These are phyloP conservation scores for Penicillium samsonianum DNA, from an alignment of 495 filamentous ascomycete genomes.

Conservation along the genomic window DNA sequence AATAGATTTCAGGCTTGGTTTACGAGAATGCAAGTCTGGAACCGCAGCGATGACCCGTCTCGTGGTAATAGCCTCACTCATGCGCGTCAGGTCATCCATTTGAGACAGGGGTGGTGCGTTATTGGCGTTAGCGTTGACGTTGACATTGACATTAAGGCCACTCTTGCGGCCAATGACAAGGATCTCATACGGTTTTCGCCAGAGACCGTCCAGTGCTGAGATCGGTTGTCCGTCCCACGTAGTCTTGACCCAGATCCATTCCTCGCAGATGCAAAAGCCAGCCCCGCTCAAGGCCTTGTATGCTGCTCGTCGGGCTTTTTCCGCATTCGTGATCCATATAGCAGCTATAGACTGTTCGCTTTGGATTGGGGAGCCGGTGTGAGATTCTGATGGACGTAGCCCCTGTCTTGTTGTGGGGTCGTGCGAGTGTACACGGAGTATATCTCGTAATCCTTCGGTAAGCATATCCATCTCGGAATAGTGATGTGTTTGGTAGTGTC, in stretches of 20 bases:
- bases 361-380: background rate
- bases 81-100: slow-evolving; percentile 10
- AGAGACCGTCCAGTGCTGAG: slow-evolving; percentile 63
- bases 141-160: background rate
- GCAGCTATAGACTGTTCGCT: slow-evolving; percentile 44
- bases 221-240: slow-evolving; percentile 72
- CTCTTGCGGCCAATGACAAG: slow-evolving; percentile 61
- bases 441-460: slow-evolving; percentile 28
- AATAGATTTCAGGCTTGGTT: slow-evolving; percentile 68
- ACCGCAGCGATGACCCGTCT: slow-evolving; percentile 72
- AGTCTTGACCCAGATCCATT: slow-evolving; percentile 92
- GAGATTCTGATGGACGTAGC: background rate
- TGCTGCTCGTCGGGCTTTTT: slow-evolving; percentile 57
- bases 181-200: slow-evolving; percentile 86
- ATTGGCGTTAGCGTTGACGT: background rate
- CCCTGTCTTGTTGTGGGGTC: background rate
- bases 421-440: slow-evolving; percentile 34
- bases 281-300: slow-evolving; percentile 61
- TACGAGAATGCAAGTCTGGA: slow-evolving; percentile 89
- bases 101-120: background rate
- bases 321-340: slow-evolving; percentile 89
- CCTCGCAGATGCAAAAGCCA: slow-evolving; percentile 66
- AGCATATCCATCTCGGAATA: slow-evolving; percentile 37
- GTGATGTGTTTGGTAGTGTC: slow-evolving; percentile 60
- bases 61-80: slow-evolving; percentile 27